phyloP scores from a whole-genome alignment of 169 alveolate species.

The Plasmodium vinckei region DNA sequence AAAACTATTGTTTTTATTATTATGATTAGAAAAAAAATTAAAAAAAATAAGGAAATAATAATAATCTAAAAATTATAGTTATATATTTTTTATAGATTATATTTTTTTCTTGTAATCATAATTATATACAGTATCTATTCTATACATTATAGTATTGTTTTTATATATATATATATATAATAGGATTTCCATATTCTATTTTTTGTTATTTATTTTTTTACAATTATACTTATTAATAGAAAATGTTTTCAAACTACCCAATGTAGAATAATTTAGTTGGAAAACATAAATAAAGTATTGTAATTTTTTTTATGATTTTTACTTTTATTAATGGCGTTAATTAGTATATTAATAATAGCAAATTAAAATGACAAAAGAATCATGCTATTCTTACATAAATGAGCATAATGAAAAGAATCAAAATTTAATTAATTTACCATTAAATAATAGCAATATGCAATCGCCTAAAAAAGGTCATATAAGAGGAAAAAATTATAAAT shows the following conservation, averaged over 20 bases:
- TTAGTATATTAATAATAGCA: not conserved
- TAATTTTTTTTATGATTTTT: not conserved
- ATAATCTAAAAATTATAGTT: too few relatives aligned
- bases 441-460: slow-evolving; percentile 20
- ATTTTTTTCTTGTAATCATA: too few relatives aligned
- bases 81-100: too few relatives aligned
- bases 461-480: slow-evolving; percentile 27
- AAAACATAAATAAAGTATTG: not conserved
- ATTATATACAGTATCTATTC: too few relatives aligned
- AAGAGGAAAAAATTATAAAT: slow-evolving; percentile 32
- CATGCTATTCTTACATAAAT: not conserved
- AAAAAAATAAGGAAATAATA: too few relatives aligned
- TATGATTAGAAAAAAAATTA: too few relatives aligned
- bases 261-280: slow-evolving; percentile 5
- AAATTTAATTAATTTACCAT: not conserved
- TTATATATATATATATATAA: too few relatives aligned
- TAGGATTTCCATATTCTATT: not conserved
- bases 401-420: slow-evolving; percentile 33
- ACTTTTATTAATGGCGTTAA: slow-evolving; percentile 7
- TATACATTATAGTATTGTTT: too few relatives aligned
- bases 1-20: too few relatives aligned
- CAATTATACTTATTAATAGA: not conserved
- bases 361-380: slow-evolving; percentile 33
- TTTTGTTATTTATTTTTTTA: slow-evolving; percentile 21
- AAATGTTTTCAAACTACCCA: slow-evolving; percentile 6